Conservation (phyloP, 2,329 filamentous ascomycete species). For the Ophiostoma perfectum region DNA sequence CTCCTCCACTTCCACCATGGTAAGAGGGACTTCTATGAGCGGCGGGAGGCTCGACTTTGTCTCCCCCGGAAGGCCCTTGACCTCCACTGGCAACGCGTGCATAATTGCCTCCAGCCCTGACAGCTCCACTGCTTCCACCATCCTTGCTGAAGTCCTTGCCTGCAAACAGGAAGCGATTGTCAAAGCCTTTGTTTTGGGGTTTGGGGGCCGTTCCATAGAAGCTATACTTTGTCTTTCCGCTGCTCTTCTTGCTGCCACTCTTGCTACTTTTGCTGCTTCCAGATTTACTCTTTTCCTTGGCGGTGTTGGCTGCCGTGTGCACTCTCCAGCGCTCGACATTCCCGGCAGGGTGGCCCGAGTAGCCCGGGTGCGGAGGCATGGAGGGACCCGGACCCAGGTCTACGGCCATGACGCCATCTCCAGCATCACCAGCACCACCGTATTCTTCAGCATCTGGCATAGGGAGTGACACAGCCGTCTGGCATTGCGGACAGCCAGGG, state of each 20-base stretch:
- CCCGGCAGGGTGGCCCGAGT: slow-evolving; percentile 17
- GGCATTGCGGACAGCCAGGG: not conserved
- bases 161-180: slow-evolving; percentile 7
- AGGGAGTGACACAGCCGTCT: not conserved
- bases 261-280: not conserved
- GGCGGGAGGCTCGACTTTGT: not conserved
- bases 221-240: not conserved
- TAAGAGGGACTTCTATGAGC: too few relatives aligned
- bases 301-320: not conserved
- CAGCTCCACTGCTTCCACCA: not conserved
- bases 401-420: not conserved
- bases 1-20: too few relatives aligned
- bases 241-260: not conserved
- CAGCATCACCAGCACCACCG: not conserved
- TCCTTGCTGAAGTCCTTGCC: not conserved
- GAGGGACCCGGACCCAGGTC: not conserved
- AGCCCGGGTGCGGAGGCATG: slow-evolving; percentile 15
- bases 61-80: not conserved
- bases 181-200: slow-evolving; percentile 6
- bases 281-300: not conserved
- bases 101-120: not conserved
- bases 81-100: not conserved
- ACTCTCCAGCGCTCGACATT: slow-evolving; percentile 19
- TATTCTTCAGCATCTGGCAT: not conserved
- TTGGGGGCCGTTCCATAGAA: not conserved